Percentiles rank a stretch among this genome's conserved stretches.
phyloP scores from a whole-genome alignment of 108 stramenopile genomes.

The Cyclotella distinguenda region DNA sequence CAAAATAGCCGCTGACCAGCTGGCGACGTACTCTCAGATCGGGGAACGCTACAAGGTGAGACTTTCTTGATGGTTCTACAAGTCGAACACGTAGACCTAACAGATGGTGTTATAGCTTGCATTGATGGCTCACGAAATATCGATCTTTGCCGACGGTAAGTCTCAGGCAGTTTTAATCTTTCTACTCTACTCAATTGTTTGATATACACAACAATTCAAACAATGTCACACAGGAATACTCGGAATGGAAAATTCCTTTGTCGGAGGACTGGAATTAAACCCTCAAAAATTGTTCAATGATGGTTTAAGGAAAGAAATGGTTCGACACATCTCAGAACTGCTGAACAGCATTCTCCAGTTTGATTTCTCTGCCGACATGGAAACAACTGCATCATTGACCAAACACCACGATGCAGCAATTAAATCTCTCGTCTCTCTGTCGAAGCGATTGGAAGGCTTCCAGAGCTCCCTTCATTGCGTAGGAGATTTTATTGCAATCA shows the following conservation, averaged over 20 bases:
- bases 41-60: conserved; percentile 39
- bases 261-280: conserved; percentile 63
- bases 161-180: neutral
- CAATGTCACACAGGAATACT: conserved; percentile 36
- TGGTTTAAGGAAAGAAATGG: conserved; percentile 63
- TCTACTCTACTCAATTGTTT: neutral
- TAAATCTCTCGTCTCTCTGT: conserved; percentile 28
- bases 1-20: conserved; percentile 47
- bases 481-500: conserved; percentile 61
- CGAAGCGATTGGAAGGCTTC: conserved; percentile 48
- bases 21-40: conserved; percentile 50
- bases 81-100: neutral
- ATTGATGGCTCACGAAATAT: conserved; percentile 59
- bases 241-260: conserved; percentile 59
- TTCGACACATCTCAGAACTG: conserved; percentile 43
- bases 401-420: conserved; percentile 33
- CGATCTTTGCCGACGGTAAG: conserved; percentile 63
- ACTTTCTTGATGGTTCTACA: neutral
- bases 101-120: conserved; percentile 18
- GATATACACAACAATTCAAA: neutral
- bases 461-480: conserved; percentile 52
- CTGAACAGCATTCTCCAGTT: conserved; percentile 50
- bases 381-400: conserved; percentile 32
- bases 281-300: conserved; percentile 60
- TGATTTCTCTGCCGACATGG: conserved; percentile 44